Evolutionary conservation across 495 filamentous ascomycete genomes (phyloP).

Genomic region (Talaromyces thailandensis): DNA sequence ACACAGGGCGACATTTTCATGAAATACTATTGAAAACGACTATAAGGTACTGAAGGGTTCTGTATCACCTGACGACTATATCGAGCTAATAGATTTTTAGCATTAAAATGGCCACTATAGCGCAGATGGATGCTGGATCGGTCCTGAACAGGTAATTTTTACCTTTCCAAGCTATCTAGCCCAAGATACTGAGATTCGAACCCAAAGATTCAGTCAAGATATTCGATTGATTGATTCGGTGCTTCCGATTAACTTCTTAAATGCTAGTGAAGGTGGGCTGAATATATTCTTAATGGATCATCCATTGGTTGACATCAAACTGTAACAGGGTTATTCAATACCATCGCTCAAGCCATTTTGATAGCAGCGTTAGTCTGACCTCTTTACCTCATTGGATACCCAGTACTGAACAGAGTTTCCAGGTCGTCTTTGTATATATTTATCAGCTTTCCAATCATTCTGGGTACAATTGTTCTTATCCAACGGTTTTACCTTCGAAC

Average conservation of each 20-base stretch:
- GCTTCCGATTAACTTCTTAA: neutral
- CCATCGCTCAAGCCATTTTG: neutral
- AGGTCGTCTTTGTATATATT: constrained; percentile 20
- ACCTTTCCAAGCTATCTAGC: constrained; percentile 10
- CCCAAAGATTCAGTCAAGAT: neutral
- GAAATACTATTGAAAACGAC: constrained; percentile 37
- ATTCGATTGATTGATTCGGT: neutral
- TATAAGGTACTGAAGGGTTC: constrained; percentile 20
- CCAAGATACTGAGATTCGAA: neutral
- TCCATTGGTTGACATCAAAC: neutral
- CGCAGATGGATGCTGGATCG: constrained; percentile 17
- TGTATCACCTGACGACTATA: constrained; percentile 20
- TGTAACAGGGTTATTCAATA: neutral
- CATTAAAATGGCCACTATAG: constrained; percentile 7
- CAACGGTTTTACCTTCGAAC: constrained; percentile 44
- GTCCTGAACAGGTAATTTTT: neutral
- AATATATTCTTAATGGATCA: neutral
- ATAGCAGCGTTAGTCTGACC: neutral
- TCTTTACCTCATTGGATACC: neutral
- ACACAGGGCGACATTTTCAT: constrained; percentile 26
- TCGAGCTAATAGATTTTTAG: constrained; percentile 14
- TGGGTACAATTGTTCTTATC: constrained; percentile 26
- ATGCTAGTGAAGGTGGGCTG: neutral
- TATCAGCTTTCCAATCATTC: constrained; percentile 21
- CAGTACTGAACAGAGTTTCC: neutral